Evolutionary conservation across 352 stramenopile species (phyloP), one percentile per base, ranked within the genome.

Genomic region (Pythium angustatum): DNA sequence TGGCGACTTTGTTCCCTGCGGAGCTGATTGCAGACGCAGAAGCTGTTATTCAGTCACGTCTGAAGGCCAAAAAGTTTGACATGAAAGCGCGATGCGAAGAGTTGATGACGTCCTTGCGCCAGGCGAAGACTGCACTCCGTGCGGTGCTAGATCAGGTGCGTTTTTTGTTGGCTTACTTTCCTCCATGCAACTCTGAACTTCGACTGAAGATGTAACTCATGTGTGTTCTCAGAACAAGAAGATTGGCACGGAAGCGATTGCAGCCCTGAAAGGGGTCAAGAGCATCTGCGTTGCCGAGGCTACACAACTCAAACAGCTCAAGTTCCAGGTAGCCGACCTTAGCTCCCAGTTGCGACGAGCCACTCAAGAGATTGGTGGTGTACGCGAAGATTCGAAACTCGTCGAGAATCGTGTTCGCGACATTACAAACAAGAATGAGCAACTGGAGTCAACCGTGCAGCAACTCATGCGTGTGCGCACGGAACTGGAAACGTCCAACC

Each of bases 41-140:
- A 40, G 64, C 80, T 53, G 47, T 87, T 54, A 66, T 90, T n/a
- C 69, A 81, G 49, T 80, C 85, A 27, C 71, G 77, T 21, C 48
- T 72, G 31, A 90, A 89, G 50, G 77, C 83, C 24, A 88, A 84
- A 49, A 92, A 90, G 49, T 92, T 87, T 47, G 75, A 86, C 26
- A 68, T 74, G 22, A 87, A 86, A 50, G 83, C 69, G 19, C 56
- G 76, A 3, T 76, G 81, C 34, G 81, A 92, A 34, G 83, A 92
- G 53, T 65, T 88, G 55, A 62, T 79, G 33, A 60, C 41, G 19
- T 81, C 86, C 51, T 83, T 85, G 47, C 81, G 82, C 24, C 75
- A 85, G 47, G 72, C 89, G 19, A 88, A 87, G 59, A 45, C 67
- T 0, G 56, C 68, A 1, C 40, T 92, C 21, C 70, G 71, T 26